Base-by-base conservation (phyloP, 116 monocot species). In the Posidonia oceanica region DNA sequence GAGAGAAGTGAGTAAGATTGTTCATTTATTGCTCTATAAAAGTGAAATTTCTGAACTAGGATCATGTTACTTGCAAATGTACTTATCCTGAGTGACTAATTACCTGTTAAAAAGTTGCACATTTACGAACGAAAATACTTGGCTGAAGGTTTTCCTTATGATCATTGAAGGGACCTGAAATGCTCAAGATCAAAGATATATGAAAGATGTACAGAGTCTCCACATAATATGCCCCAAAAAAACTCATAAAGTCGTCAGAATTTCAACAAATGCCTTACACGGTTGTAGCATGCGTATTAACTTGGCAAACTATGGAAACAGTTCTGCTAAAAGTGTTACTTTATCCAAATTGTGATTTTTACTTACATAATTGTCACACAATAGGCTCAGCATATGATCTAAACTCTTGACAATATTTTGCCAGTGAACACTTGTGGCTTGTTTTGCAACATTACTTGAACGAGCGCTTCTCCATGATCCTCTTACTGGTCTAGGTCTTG, bases 81-180 rank as follows among this genome's bases (percentile, higher is more conserved):
- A 15, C 53, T 29, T 14, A 52, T 36, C 14, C 14, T 0, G 68
- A 60, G 29, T n/a, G 58, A 23, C 29, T 48, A 14, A 10, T 3
- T 81, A 93, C 98, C 98, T 98, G 53, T 98, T 98, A 66, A 98
- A 90, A 59, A 97, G 85, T 69, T 97, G 97, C 13, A 89, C 89
- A 78, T 97, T 97, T 77, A 97, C 79, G 76, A 81, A 98, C 68
- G 93, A 81, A 76, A 98, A 93, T 6, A 93, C 88, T 84, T 98
- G 93, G 66, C 82, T 86, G 81, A 89, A 98, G 15, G 79, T 77
- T 70, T 90, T 93, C 68, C 79, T 80, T 78, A 82, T 93, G 68
- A 98, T 90, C 79, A 90, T 80, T 18, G 88, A 75, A 68, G 93
- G 88, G 20, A 98, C 93, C 98, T 98, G 82, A 39, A 69, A 76